Base-by-base conservation (phyloP, 2,329 filamentous ascomycete genomes). In the Colletotrichum zoysiae region DNA sequence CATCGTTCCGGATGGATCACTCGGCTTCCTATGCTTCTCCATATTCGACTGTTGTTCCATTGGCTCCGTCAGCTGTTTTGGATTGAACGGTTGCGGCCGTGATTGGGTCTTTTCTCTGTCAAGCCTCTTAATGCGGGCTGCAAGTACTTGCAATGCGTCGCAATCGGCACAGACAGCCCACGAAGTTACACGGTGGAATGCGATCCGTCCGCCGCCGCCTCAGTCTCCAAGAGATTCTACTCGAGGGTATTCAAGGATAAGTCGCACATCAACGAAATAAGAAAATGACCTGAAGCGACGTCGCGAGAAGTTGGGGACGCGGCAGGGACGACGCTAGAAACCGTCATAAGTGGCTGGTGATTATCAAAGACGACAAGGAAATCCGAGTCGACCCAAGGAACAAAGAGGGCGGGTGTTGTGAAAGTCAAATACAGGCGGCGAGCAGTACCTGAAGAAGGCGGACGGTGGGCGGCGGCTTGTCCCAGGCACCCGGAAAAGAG, bases 401-500 rank as follows among this genome's bases (percentile, higher is more conserved):
- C 55, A 59, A 48, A 59, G 58, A 68, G 16, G 16, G 57, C 20
- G 33, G 30, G 30, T 30, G 30, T 30, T 30, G 30, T 42, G 20
- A n/a, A 26, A 42, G 35, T 35, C 5, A 57, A 40, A 56, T 12
- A 30, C 30, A n/a, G 18, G 33, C 26, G 18, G 33, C 26, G 55
- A 33, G 23, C 50, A 46, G 55, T 51, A 26, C 46, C 48, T 55
- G 50, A 44, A 64, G 35, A 58, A 58, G 55, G 55, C 35, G 55
- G 30, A 50, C 50, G 35, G 48, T 38, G 23, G 60, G 38, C 50
- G 35, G 38, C 50, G 50, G 38, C 33, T 14, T 20, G 64, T 71
- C 42, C 69, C 58, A 58, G 65, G 65, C 42, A 62, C 38, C 58
- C 33, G 69, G 44, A 51, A 70, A 67, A 67, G 62, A 48, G 50